Percentiles rank a stretch among this genome's conserved stretches.
These are phyloP conservation scores for Kwoniella mangroviensis DNA, from an alignment of 768 basidiomycete species.

Conservation along the genomic window DNA sequence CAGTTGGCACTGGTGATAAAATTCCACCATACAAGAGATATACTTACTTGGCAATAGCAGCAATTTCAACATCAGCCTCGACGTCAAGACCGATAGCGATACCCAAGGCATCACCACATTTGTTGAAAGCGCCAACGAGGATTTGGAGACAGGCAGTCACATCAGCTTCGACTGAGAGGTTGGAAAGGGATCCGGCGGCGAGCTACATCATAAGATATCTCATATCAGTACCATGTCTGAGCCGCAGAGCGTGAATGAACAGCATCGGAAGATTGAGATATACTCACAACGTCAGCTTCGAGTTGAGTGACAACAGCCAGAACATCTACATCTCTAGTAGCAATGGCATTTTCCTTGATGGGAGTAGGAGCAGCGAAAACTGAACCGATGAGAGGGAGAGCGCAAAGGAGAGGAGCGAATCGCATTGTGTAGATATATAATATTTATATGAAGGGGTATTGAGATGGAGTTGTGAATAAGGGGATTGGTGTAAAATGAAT, in stretches of 20 bases:
- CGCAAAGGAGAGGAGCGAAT: constrained; percentile 26
- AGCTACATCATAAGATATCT: not conserved
- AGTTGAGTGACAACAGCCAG: constrained; percentile 25
- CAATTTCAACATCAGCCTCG: constrained; percentile 19
- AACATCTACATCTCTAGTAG: constrained; percentile 25
- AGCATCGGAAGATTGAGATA: no score
- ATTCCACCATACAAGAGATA: not conserved
- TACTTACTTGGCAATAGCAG: constrained; percentile 22
- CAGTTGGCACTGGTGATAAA: not conserved
- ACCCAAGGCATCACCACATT: constrained; percentile 19
- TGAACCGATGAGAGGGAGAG: constrained; percentile 28
- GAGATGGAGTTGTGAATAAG: not conserved
- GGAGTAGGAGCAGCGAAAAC: constrained; percentile 29
- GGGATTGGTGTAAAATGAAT: constrained; percentile 11
- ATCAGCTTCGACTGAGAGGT: constrained; percentile 16
- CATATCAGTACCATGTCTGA: no score
- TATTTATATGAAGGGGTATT: not conserved
- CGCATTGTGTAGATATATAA: constrained; percentile 9
- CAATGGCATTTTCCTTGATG: constrained; percentile 13
- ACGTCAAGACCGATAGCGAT: constrained; percentile 19
- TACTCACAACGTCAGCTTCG: constrained; percentile 22
- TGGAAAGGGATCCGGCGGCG: constrained; percentile 13
- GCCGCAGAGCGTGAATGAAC: no score
- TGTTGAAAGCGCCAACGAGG: constrained; percentile 25
- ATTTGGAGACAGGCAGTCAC: constrained; percentile 19